Conservation (phyloP, 2,329 filamentous ascomycete genomes). For the Neofusicoccum kwambonambiense region DNA sequence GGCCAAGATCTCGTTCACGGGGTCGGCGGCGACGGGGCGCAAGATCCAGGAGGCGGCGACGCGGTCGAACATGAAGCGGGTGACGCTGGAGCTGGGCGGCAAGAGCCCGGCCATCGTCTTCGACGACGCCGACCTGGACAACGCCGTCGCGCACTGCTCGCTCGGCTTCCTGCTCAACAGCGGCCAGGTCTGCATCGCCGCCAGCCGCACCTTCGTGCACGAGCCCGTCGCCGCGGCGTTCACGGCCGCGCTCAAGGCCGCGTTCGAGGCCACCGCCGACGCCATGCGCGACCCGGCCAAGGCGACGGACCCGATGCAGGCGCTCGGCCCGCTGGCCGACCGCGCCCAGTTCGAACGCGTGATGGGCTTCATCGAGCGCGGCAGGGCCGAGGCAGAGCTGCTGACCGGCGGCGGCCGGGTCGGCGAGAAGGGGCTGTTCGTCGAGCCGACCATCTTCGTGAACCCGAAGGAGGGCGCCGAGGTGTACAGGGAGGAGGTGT, state of each 20-base stretch:
- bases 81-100: slow-evolving; percentile 49
- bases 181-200: slow-evolving; percentile 29
- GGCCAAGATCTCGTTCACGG: slow-evolving; percentile 44
- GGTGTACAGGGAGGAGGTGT: slow-evolving; percentile 35
- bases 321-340: slow-evolving; percentile 32
- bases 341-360: slow-evolving; percentile 36
- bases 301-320: slow-evolving; percentile 22
- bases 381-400: slow-evolving; percentile 31
- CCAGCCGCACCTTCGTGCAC: slow-evolving; percentile 32
- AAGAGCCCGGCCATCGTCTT: slow-evolving; percentile 49
- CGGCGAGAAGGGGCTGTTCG: slow-evolving; percentile 31
- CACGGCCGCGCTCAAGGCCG: slow-evolving; percentile 28
- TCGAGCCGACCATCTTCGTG: slow-evolving; percentile 34
- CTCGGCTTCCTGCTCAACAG: slow-evolving; percentile 29
- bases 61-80: slow-evolving; percentile 42
- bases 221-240: slow-evolving; percentile 31
- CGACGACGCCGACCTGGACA: slow-evolving; percentile 49
- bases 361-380: slow-evolving; percentile 35
- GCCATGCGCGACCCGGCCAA: slow-evolving; percentile 21
- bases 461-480: slow-evolving; percentile 28
- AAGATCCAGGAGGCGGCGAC: slow-evolving; percentile 39
- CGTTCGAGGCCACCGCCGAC: slow-evolving; percentile 25
- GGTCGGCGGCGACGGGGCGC: slow-evolving; percentile 35
- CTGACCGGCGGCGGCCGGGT: slow-evolving; percentile 34
- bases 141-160: slow-evolving; percentile 33